A percentile compares a stretch with the other conserved stretches of the same genome.
These are phyloP conservation scores for Penicillium flavigenum DNA, from an alignment of 495 filamentous ascomycete species.

Conservation along the genomic window DNA sequence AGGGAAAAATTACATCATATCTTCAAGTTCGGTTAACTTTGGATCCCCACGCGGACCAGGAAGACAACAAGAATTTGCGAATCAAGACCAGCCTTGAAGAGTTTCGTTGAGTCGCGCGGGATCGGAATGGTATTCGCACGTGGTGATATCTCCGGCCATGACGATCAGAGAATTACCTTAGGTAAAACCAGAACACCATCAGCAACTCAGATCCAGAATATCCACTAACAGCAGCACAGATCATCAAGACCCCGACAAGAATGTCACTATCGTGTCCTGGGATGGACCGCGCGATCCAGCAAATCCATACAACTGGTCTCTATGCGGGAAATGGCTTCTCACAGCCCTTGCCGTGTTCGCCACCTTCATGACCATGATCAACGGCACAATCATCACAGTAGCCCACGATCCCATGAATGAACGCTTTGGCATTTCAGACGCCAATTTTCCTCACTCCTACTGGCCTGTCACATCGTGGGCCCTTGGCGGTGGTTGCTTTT, in stretches of 20 bases:
- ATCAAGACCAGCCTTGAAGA: not conserved
- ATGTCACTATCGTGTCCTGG: constrained; percentile 44
- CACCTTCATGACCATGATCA: constrained; percentile 41
- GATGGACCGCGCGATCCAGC: constrained; percentile 51
- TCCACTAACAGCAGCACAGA: constrained; percentile 15
- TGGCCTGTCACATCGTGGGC: constrained; percentile 54
- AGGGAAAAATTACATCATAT: constrained; percentile 19
- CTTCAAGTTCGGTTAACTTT: not conserved
- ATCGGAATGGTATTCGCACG: constrained; percentile 27
- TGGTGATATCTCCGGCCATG: constrained; percentile 28
- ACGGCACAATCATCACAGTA: constrained; percentile 47
- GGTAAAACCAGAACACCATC: constrained; percentile 10
- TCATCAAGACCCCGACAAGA: constrained; percentile 17
- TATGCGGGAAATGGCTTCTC: constrained; percentile 41
- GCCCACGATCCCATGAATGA: constrained; percentile 40
- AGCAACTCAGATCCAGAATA: not conserved
- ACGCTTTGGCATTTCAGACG: constrained; percentile 45
- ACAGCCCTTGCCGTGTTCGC: constrained; percentile 28
- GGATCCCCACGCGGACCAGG: not conserved
- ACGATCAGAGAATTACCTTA: constrained; percentile 16
- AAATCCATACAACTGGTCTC: constrained; percentile 64
- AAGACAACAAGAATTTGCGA: not conserved
- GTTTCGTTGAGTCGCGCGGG: not conserved
- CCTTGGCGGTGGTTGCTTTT: constrained; percentile 46
- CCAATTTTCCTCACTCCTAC: constrained; percentile 50